These are phyloP conservation scores for Thermomucor indicae-seudaticae DNA, from an alignment of 371 early-diverging fungal genomes.

Conservation along the genomic window DNA sequence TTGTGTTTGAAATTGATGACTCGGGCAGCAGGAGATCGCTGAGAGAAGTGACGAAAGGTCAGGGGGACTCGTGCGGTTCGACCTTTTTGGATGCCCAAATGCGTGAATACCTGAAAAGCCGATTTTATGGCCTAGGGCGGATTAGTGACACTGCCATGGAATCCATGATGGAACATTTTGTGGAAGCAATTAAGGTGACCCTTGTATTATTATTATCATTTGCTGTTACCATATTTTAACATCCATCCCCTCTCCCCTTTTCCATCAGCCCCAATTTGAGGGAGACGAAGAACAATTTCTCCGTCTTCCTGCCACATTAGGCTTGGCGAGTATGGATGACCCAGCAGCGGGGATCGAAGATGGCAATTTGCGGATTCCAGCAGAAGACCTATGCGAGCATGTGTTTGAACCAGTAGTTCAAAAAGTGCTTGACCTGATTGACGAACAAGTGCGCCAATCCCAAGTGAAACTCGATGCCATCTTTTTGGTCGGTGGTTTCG, in stretches of 20 bases:
- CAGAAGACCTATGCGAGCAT: slow-evolving; percentile 46
- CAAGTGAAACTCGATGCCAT: slow-evolving; percentile 26
- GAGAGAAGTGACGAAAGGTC: slow-evolving; percentile 51
- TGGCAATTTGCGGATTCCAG: slow-evolving; percentile 48
- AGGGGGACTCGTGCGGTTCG: slow-evolving; percentile 54
- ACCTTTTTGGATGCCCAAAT: slow-evolving; percentile 53
- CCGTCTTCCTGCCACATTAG: slow-evolving; percentile 48
- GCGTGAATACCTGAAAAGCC: slow-evolving; percentile 40
- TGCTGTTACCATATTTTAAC: too few species aligned
- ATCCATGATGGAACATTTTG: slow-evolving; percentile 41
- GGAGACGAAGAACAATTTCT: slow-evolving; percentile 57
- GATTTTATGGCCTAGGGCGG: slow-evolving; percentile 38
- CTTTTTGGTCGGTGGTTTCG: slow-evolving; percentile 52
- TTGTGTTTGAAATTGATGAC: slow-evolving; percentile 46
- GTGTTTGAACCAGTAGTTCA: slow-evolving; percentile 43
- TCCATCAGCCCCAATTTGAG: slow-evolving; percentile 54
- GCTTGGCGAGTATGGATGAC: slow-evolving; percentile 49
- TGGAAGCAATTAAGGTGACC: slow-evolving; percentile 44
- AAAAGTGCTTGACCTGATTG: slow-evolving; percentile 35
- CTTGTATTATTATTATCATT: neutral
- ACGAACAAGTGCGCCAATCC: slow-evolving; percentile 30
- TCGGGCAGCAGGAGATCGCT: slow-evolving; percentile 36
- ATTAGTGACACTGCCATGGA: slow-evolving; percentile 46
- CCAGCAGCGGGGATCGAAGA: slow-evolving; percentile 57
- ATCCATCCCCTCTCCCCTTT: too few species aligned